Conservation (phyloP, 352 stramenopile species). For the Globisporangium polare region DNA sequence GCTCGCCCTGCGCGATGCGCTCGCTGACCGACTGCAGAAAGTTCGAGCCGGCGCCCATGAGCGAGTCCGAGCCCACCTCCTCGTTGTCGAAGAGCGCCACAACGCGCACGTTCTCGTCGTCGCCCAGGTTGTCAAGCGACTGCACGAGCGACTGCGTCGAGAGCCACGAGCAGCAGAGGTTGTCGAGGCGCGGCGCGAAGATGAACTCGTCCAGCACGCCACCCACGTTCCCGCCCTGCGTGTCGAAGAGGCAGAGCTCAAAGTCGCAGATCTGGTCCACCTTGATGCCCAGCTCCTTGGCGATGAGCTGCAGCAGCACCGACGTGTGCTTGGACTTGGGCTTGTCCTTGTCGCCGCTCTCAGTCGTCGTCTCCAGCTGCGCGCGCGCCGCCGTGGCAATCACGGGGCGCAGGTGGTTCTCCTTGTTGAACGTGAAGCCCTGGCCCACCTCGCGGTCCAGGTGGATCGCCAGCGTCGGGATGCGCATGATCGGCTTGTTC, state of each 20-base stretch:
- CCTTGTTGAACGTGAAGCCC: conserved; percentile 95
- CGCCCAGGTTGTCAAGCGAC: conserved; percentile 61
- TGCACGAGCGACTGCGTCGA: conserved; percentile 82
- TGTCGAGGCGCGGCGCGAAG: conserved; percentile 96
- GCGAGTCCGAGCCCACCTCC: conserved; percentile 92
- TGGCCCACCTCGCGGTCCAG: conserved; percentile 88
- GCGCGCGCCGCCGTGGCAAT: conserved; percentile 80
- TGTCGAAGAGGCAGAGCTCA: conserved; percentile 96
- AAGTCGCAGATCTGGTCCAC: conserved; percentile 94
- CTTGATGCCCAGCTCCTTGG: conserved; percentile 85
- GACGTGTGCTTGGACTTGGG: conserved; percentile 88
- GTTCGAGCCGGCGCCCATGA: conserved; percentile 81
- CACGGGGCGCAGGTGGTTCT: conserved; percentile 95
- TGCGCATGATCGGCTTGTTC: conserved; percentile 92
- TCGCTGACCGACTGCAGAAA: conserved; percentile 67
- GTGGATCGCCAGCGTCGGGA: conserved; percentile 98
- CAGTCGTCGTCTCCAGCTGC: conserved; percentile 76
- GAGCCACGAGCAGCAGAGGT: conserved; percentile 95
- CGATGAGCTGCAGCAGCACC: conserved; percentile 90
- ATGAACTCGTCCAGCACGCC: conserved; percentile 95
- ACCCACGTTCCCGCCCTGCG: conserved; percentile 90
- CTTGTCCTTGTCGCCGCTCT: conserved; percentile 36
- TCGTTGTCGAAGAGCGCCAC: conserved; percentile 99
- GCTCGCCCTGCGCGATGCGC: conserved; percentile 54
- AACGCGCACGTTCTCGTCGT: conserved; percentile 87